Evolutionary conservation across 208 protist genomes (phyloP).

Genomic region (Trypanosoma avium): DNA sequence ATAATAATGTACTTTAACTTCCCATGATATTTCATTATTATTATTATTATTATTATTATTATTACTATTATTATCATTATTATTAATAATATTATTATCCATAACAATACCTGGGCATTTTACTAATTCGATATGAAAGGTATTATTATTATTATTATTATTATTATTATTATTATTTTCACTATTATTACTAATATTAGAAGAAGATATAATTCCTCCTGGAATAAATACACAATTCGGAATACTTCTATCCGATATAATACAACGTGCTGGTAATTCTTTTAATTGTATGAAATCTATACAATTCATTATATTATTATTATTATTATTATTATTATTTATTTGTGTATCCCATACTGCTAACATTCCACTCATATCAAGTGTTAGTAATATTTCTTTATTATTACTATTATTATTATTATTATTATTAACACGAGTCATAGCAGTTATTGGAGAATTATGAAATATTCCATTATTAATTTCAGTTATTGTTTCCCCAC

Average conservation of each 20-base stretch:
- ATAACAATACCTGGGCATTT: no score
- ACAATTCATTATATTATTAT: no score
- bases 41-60: no score
- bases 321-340: background rate
- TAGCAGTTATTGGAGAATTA: slow-evolving; percentile 12
- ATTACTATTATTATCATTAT: no score
- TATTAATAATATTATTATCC: no score
- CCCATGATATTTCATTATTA: background rate
- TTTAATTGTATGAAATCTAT: no score
- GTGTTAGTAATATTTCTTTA: slow-evolving; percentile 16
- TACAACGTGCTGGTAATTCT: background rate
- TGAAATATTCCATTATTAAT: slow-evolving; percentile 29
- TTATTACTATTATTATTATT: background rate
- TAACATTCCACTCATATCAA: slow-evolving; percentile 36
- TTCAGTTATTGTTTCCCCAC: slow-evolving; percentile 33
- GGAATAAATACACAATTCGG: slow-evolving; percentile 13
- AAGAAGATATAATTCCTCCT: background rate
- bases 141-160: background rate
- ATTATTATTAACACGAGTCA: slow-evolving; percentile 26
- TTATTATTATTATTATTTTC: background rate
- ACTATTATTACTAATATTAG: background rate
- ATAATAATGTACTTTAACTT: slow-evolving; percentile 2
- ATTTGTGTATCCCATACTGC: slow-evolving; percentile 30
- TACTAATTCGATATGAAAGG: background rate
- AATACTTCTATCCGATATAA: background rate